Evolutionary conservation across 805 yeast genomes (phyloP).

Genomic region (Torulaspora microellipsoides): DNA sequence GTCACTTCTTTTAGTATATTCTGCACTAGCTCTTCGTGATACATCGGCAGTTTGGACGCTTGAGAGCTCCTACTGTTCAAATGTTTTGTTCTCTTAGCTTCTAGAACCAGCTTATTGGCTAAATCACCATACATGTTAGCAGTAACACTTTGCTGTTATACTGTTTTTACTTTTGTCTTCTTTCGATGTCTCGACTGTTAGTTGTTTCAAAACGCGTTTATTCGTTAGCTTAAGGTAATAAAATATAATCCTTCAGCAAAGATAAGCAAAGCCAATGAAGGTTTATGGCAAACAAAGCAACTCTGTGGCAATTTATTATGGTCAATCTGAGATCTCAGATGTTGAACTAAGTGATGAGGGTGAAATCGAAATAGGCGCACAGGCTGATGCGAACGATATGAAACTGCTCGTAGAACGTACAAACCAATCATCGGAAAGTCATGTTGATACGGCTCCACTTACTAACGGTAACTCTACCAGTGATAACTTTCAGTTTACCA

Average conservation of each 20-base stretch:
- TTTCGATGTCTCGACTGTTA: no score
- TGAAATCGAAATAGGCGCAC: neutral
- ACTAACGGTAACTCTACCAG: conserved; percentile 1
- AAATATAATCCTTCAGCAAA: no score
- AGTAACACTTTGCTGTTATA: no score
- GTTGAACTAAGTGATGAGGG: conserved; percentile 21
- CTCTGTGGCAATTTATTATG: conserved; percentile 8
- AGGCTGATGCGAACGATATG: neutral
- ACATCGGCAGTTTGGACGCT: conserved; percentile 45
- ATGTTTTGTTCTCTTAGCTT: conserved; percentile 73
- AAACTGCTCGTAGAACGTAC: no score
- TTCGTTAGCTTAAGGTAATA: no score
- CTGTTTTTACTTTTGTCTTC: no score
- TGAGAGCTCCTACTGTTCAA: conserved; percentile 39
- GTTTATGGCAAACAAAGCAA: conserved; percentile 23
- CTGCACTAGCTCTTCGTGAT: conserved; percentile 66
- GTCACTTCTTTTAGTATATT: conserved; percentile 66
- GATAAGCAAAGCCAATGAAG: conserved; percentile 9
- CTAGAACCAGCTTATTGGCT: conserved; percentile 77
- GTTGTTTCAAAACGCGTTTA: no score
- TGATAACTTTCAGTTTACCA: neutral
- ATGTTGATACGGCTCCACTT: neutral
- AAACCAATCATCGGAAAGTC: neutral
- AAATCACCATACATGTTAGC: conserved; percentile 80
- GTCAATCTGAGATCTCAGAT: conserved; percentile 1